Percentiles rank a stretch among this genome's conserved stretches.
These are phyloP conservation scores for Fusarium papillatum DNA, from an alignment of 2,329 filamentous ascomycete genomes.

Conservation along the genomic window DNA sequence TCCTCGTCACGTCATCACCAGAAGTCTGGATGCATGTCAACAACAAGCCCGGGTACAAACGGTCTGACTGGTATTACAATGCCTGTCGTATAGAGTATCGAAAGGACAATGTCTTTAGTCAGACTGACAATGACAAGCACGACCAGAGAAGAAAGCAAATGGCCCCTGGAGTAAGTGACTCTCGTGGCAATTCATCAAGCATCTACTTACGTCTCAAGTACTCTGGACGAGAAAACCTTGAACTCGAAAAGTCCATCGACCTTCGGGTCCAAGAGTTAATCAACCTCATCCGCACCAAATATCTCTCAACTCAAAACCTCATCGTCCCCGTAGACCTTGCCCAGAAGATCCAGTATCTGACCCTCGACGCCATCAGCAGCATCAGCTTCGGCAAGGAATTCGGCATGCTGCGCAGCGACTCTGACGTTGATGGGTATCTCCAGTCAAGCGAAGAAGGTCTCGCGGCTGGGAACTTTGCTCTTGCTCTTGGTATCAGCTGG, in stretches of 20 bases:
- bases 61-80: conserved; percentile 59
- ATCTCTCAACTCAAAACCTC: conserved; percentile 50
- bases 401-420: conserved; percentile 60
- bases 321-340: conserved; percentile 59
- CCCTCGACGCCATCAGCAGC: conserved; percentile 66
- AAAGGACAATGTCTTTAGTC: conserved; percentile 66
- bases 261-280: conserved; percentile 59
- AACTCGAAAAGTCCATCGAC: conserved; percentile 64
- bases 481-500: conserved; percentile 46
- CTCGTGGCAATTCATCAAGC: accelerated
- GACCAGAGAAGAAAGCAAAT: conserved; percentile 61
- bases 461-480: conserved; percentile 38
- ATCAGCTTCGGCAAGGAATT: conserved; percentile 65
- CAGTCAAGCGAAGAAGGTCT: conserved; percentile 51
- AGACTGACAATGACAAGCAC: conserved; percentile 63
- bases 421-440: conserved; percentile 58
- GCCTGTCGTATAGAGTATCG: conserved; percentile 62
- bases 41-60: conserved; percentile 56
- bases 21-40: conserved; percentile 61
- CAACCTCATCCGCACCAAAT: conserved; percentile 58
- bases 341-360: conserved; percentile 62
- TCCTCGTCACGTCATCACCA: conserved; percentile 62
- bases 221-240: conserved; percentile 66
- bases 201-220: conserved; percentile 54
- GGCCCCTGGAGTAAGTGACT: conserved; percentile 60